phyloP scores from a whole-genome alignment of 352 stramenopile species.

The Globisporangium megalacanthum region DNA sequence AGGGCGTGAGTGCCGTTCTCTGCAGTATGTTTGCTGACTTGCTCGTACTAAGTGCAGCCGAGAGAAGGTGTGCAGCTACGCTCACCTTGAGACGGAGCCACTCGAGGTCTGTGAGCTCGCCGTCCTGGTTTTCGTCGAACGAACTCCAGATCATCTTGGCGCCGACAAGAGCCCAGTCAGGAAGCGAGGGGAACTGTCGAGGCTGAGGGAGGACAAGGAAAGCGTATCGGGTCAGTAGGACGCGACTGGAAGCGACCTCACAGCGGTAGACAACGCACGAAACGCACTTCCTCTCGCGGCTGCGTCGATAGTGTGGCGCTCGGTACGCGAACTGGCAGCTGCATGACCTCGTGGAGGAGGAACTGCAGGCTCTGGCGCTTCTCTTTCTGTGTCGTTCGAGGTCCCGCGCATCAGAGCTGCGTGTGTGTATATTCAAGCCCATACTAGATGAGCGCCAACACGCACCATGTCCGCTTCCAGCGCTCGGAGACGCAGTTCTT shows the following conservation, averaged over 20 bases:
- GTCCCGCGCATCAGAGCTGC: not conserved
- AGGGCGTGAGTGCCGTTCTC: too few species aligned
- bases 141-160: constrained; percentile 35
- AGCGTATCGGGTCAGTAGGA: not conserved
- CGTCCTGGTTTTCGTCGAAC: constrained; percentile 30
- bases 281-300: not conserved
- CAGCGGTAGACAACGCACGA: not conserved
- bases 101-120: constrained; percentile 21
- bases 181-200: constrained; percentile 7
- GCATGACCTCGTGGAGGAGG: constrained; percentile 26
- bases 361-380: constrained; percentile 50
- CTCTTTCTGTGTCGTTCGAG: constrained; percentile 31
- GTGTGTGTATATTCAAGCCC: not conserved
- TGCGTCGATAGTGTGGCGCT: not conserved
- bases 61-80: constrained; percentile 1
- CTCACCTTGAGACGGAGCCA: constrained; percentile 35
- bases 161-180: constrained; percentile 23
- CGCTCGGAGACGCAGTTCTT: constrained; percentile 43
- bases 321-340: constrained; percentile 16
- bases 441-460: not conserved
- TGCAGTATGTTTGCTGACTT: too few species aligned
- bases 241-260: not conserved
- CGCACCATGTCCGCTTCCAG: constrained; percentile 44
- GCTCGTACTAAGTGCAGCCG: not conserved
- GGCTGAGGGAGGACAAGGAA: not conserved